Evolutionary conservation across 139 green algal species (phyloP).

Genomic region (Chlamydomonas schloesseri): DNA sequence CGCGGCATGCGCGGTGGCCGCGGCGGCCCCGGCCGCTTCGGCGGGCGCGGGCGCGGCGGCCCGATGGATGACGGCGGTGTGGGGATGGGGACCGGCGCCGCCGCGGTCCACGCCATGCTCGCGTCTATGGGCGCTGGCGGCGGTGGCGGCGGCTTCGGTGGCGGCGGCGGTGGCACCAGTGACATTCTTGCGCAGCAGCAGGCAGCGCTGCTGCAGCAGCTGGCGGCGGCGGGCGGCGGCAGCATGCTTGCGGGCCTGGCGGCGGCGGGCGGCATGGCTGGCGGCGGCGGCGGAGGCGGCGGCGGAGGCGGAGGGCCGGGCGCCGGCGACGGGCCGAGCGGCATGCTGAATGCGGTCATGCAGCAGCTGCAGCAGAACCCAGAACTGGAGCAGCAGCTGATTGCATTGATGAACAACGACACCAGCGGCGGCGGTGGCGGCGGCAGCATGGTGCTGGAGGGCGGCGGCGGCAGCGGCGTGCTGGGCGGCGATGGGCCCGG

Average conservation of each 20-base stretch:
- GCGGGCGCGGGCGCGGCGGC: no score
- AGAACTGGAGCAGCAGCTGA: not conserved
- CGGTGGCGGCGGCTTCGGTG: not conserved
- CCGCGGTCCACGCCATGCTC: no score
- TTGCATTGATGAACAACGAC: not conserved
- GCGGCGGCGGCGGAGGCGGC: not conserved
- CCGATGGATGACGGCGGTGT: no score
- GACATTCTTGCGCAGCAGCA: slow-evolving; percentile 2
- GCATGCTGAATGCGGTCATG: not conserved
- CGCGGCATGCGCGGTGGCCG: no score
- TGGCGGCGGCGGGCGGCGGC: not conserved
- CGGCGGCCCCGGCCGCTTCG: no score
- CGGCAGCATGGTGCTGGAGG: not conserved
- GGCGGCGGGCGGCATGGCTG: not conserved
- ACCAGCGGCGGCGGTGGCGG: not conserved
- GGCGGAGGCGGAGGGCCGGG: no score
- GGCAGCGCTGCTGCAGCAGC: not conserved
- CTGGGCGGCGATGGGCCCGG: not conserved
- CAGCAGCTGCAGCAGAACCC: slow-evolving; percentile 29
- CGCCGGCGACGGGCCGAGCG: not conserved
- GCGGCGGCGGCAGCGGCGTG: not conserved
- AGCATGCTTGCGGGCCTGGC: slow-evolving; percentile 7
- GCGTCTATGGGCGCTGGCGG: no score
- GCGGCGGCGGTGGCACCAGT: not conserved
- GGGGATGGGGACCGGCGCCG: no score